Conservation (phyloP, 768 basidiomycete genomes). For the Hirschioporus abietinus region DNA sequence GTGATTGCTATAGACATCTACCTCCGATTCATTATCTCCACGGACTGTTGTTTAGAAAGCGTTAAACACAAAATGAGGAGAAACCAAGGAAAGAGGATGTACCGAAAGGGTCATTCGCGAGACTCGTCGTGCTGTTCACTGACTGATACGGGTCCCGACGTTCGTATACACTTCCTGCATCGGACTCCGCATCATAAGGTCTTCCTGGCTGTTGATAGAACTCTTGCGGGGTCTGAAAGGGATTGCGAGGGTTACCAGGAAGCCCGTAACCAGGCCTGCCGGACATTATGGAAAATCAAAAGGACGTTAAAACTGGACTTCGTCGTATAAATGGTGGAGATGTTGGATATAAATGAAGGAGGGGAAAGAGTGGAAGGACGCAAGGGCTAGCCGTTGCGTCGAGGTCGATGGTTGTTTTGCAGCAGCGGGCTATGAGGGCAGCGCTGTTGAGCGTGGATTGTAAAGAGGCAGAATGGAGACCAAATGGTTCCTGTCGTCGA, state of each 20-base stretch:
- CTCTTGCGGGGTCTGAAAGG: constrained; percentile 22
- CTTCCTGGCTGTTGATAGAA: constrained; percentile 23
- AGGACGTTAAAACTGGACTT: background rate
- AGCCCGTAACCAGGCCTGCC: constrained; percentile 28
- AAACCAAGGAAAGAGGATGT: constrained; percentile 9
- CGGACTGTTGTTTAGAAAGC: constrained; percentile 16
- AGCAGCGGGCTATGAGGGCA: background rate
- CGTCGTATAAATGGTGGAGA: background rate
- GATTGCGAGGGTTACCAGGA: constrained; percentile 22
- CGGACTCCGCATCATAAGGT: constrained; percentile 24
- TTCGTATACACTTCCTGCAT: constrained; percentile 18
- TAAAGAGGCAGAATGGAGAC: background rate
- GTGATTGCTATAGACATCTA: constrained; percentile 13
- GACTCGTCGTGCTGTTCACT: constrained; percentile 19
- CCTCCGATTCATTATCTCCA: constrained; percentile 26
- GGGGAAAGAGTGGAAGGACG: constrained; percentile 3
- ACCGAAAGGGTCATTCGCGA: constrained; percentile 22
- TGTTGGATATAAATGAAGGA: constrained; percentile 1
- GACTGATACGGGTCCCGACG: constrained; percentile 16
- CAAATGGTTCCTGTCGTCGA: background rate
- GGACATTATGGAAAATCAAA: constrained; percentile 23
- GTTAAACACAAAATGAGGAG: constrained; percentile 5
- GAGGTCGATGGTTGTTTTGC: background rate
- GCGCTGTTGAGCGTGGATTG: background rate
- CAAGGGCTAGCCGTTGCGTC: constrained; percentile 2